Conservation (phyloP, 805 yeast species). For the Sugiyamaella qingdaonensis region DNA sequence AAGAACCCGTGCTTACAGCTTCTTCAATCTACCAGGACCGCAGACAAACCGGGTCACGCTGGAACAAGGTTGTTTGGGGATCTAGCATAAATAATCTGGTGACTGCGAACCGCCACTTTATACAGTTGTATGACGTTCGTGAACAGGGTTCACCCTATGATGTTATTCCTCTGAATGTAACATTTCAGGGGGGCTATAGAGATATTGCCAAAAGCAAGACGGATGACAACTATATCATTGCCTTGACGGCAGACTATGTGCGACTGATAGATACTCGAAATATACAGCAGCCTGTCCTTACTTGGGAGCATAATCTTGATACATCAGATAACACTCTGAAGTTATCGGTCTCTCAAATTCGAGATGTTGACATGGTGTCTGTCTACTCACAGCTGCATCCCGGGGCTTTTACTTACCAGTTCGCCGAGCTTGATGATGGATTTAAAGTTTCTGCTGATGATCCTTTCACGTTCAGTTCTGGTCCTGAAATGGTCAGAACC, state of each 20-base stretch:
- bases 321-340: slow-evolving; percentile 51
- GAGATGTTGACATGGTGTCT: slow-evolving; percentile 22
- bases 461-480: slow-evolving; percentile 27
- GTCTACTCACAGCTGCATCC: slow-evolving; percentile 35
- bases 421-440: slow-evolving; percentile 32
- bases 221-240: slow-evolving; percentile 39
- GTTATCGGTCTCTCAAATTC: slow-evolving; percentile 33
- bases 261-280: slow-evolving; percentile 43
- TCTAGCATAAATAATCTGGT: slow-evolving; percentile 5
- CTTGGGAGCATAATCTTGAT: slow-evolving; percentile 70
- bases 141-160: slow-evolving; percentile 4
- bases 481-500: slow-evolving; percentile 1
- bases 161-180: slow-evolving; percentile 11
- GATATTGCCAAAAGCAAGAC: slow-evolving; percentile 14
- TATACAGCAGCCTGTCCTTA: slow-evolving; percentile 45
- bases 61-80: slow-evolving; percentile 11
- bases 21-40: not conserved
- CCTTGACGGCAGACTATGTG: slow-evolving; percentile 65
- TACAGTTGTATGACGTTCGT: slow-evolving; percentile 7
- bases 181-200: not conserved
- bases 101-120: slow-evolving; percentile 20
- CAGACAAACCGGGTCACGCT: slow-evolving; percentile 7
- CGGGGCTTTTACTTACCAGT: slow-evolving; percentile 33
- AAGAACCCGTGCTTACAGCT: not conserved
- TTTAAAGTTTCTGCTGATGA: slow-evolving; percentile 39